Conservation (phyloP, 352 stramenopile species). For the Achlya hypogyna region DNA sequence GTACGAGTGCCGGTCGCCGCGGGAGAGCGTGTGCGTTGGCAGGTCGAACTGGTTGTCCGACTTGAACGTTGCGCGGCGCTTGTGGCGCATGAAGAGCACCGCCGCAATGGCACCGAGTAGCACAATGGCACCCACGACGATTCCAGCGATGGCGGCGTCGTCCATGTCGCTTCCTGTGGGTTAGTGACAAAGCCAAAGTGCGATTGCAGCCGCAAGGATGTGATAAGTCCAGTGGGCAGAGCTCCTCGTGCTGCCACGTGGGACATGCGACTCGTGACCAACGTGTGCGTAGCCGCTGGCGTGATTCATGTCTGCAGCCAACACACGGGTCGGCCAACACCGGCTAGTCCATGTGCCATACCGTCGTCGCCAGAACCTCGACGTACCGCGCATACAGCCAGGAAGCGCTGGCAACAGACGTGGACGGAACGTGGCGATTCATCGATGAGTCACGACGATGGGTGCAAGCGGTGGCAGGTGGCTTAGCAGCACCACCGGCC, state of each 20-base stretch:
- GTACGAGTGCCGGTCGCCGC: background rate
- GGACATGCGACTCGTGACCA: background rate
- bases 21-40: background rate
- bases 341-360: too few species aligned
- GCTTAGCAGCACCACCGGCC: too few species aligned
- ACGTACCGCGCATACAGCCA: too few species aligned
- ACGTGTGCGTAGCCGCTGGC: background rate
- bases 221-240: background rate
- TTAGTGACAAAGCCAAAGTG: background rate
- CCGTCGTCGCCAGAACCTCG: too few species aligned
- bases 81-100: background rate
- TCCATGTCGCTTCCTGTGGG: background rate
- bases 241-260: too few species aligned
- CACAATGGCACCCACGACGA: background rate
- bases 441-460: too few species aligned
- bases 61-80: background rate
- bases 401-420: too few species aligned
- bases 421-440: too few species aligned
- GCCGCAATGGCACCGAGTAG: background rate
- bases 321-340: too few species aligned
- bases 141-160: background rate
- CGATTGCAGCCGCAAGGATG: background rate
- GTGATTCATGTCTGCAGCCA: background rate
- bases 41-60: background rate
- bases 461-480: too few species aligned